A percentile compares a stretch with the other conserved stretches of the same genome.
Evolutionary conservation across 164 flowering plant species (phyloP).

Genomic region (Litsea cubeba): DNA sequence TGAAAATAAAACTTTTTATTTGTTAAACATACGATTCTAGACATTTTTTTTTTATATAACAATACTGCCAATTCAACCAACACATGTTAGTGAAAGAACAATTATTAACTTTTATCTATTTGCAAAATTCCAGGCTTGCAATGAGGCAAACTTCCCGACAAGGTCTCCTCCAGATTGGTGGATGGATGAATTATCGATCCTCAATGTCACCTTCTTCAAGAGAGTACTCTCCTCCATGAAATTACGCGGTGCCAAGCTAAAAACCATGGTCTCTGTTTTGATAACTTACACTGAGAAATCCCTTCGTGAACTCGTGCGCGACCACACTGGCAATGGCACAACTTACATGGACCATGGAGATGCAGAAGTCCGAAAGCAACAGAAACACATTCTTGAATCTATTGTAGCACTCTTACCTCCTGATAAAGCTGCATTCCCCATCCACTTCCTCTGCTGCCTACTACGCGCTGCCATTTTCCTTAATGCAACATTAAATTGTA

Average conservation of each 20-base stretch:
- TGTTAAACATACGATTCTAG: too few relatives aligned
- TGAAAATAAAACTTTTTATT: too few relatives aligned
- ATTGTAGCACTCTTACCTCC: slow-evolving; percentile 60
- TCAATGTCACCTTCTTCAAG: slow-evolving; percentile 43
- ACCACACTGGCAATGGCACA: slow-evolving; percentile 47
- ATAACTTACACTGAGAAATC: slow-evolving; percentile 68
- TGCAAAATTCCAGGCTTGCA: slow-evolving; percentile 44
- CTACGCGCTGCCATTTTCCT: slow-evolving; percentile 72
- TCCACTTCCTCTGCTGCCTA: slow-evolving; percentile 74
- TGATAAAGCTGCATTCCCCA: slow-evolving; percentile 62
- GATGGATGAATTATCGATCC: slow-evolving; percentile 70
- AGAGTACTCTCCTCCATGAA: slow-evolving; percentile 59
- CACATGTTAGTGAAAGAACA: not conserved
- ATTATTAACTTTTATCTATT: not conserved
- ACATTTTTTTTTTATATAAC: too few relatives aligned
- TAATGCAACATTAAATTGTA: slow-evolving; percentile 38
- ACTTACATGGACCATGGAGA: slow-evolving; percentile 23
- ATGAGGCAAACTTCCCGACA: slow-evolving; percentile 76
- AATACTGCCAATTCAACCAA: too few relatives aligned
- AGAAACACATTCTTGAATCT: slow-evolving; percentile 37
- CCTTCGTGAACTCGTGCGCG: slow-evolving; percentile 62
- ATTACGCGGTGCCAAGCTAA: slow-evolving; percentile 53
- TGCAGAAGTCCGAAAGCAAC: slow-evolving; percentile 26
- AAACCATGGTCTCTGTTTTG: slow-evolving; percentile 51
- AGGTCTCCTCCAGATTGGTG: slow-evolving; percentile 88